Base-by-base conservation (phyloP, 441 rosid species). In the Manihot esculenta region DNA sequence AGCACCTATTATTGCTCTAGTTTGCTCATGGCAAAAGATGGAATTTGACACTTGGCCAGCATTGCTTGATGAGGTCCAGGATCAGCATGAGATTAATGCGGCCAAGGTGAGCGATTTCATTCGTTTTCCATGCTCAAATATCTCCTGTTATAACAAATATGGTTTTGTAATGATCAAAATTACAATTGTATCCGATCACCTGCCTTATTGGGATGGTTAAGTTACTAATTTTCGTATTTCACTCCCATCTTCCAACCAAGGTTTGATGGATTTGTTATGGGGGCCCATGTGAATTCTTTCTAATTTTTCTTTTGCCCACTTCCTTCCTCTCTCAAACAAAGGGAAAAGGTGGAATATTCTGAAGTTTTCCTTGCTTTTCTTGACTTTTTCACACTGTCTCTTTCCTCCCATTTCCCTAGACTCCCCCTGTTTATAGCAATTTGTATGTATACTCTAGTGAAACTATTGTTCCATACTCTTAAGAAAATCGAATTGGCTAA, bases 21-120 rank as follows among this genome's bases (percentile, higher is more conserved):
- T 85, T 47, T 81, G 88, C 80, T 83, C 86, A 26, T 95, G 99
- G 98, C 93, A 95, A 81, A 89, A 82, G 84, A 74, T 91, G 88
- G 99, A 93, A 77, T 86, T 86, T 66, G 97, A 89, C 57, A 82
- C 88, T 44, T 89, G 97, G 97, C 95, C 98, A 53, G 84, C 85
- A 13, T 79, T 96, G 88, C 89, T 96, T 51, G 87, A 93, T 80
- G 97, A 91, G 76, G 97, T 93, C 81, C 90, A 87, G 74, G 84
- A 84, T 72, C 93, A 89, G 75, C 87, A 81, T 78, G 99, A 95
- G 74, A 81, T 69, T 30, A 91, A 85, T 82, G 98, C 98, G 70
- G 85, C 86, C 30, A 91, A 86, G 97, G 99, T 89, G 83, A 72
- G 53, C 64, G 20, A n/a, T n/a, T 35, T 23, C 56, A 38, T 38